These are phyloP conservation scores for Forsythia viridissima DNA, from an alignment of 257 asterid genomes.

Conservation along the genomic window DNA sequence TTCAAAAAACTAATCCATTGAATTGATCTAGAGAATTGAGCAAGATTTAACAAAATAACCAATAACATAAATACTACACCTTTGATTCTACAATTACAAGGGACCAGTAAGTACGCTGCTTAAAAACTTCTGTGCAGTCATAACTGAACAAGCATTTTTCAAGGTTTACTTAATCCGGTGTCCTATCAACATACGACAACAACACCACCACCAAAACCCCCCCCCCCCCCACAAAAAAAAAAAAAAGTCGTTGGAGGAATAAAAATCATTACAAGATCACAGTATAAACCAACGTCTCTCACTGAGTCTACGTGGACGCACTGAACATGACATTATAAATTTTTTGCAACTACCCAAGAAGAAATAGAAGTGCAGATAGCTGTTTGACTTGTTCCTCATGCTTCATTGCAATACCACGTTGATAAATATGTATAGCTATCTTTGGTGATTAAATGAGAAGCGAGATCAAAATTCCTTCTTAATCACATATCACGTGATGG, in stretches of 20 bases:
- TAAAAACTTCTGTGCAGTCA: too few relatives aligned
- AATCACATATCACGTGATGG: constrained; percentile 10
- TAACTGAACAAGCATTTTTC: too few relatives aligned
- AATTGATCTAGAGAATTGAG: background rate
- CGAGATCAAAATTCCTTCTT: background rate
- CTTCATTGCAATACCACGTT: background rate
- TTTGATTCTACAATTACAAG: too few relatives aligned
- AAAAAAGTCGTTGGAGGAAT: too few relatives aligned
- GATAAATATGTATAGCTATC: background rate
- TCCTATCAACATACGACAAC: too few relatives aligned
- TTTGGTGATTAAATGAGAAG: background rate
- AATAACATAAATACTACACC: too few relatives aligned
- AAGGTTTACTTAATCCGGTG: too few relatives aligned
- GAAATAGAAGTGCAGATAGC: background rate
- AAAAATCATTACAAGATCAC: too few relatives aligned
- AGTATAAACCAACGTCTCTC: background rate
- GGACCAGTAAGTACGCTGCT: too few relatives aligned
- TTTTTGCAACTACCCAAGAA: background rate
- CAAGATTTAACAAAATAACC: background rate
- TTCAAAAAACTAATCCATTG: too few relatives aligned
- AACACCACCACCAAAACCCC: too few relatives aligned
- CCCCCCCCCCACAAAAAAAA: too few relatives aligned
- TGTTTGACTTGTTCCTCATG: background rate
- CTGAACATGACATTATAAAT: background rate
- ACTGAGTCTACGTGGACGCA: background rate